These are phyloP conservation scores for Xerophyta viscosa DNA, from an alignment of 106 monocot genomes.

Conservation along the genomic window DNA sequence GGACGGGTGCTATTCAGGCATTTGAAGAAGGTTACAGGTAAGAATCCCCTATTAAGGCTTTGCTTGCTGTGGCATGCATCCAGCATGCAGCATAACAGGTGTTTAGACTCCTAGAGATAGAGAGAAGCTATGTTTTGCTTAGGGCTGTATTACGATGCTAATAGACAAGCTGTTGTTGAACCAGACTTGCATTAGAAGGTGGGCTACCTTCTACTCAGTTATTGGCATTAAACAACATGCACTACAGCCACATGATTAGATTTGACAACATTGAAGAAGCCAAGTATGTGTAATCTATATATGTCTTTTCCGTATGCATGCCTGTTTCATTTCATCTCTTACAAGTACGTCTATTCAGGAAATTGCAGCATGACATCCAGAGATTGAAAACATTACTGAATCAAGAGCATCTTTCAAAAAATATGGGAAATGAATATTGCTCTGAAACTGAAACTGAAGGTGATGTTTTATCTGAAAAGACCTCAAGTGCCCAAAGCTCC, in stretches of 20 bases:
- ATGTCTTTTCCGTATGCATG: neutral
- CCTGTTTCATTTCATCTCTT: neutral
- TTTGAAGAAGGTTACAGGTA: conserved; percentile 94
- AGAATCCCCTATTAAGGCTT: conserved; percentile 13
- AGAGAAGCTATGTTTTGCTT: too few species aligned
- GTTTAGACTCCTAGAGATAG: too few species aligned
- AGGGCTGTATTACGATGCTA: too few species aligned
- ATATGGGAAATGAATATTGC: conserved; percentile 44
- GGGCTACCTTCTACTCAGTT: conserved; percentile 51
- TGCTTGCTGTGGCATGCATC: too few species aligned
- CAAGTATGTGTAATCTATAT: conserved; percentile 28
- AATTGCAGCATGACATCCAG: conserved; percentile 71
- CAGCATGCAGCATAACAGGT: too few species aligned
- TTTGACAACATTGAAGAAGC: conserved; percentile 90
- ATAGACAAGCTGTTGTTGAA: too few species aligned
- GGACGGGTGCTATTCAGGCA: conserved; percentile 76
- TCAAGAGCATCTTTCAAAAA: conserved; percentile 23
- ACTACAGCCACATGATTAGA: conserved; percentile 98
- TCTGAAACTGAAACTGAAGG: conserved; percentile 95
- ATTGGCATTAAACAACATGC: conserved; percentile 90
- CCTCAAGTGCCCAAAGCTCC: conserved; percentile 12
- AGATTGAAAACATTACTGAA: conserved; percentile 38
- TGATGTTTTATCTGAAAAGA: conserved; percentile 22
- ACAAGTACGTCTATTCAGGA: conserved; percentile 33
- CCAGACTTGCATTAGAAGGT: conserved; percentile 76